Base-by-base conservation (phyloP, 495 filamentous ascomycete genomes). In the Aspergillus wentii region DNA sequence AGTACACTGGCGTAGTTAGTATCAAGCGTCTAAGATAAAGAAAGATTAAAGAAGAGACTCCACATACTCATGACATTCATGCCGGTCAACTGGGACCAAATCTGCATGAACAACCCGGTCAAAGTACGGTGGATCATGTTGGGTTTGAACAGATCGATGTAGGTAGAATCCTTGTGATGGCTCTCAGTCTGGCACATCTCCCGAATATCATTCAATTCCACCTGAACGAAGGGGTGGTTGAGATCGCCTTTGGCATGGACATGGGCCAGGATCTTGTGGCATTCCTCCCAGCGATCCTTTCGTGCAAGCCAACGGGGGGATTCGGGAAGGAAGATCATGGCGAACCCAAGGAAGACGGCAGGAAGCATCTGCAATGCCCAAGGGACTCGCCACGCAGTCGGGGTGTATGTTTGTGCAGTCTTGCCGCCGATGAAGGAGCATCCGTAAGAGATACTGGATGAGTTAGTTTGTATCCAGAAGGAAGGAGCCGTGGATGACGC, bases 51-150 rank as follows among this genome's bases (percentile, higher is more conserved):
- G 13, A 8, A 16, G 1, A n/a, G 4, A 41, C n/a, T n/a, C n/a
- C n/a, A n/a, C 46, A 5, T 38, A 49, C 46, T 86, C 83, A 89
- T 89, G 17, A 89, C 83, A 54, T 88, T 90, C 80, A 88, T 88
- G 27, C 86, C 86, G 1, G 83, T 85, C 32, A 90, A 62, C 53
- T 92, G 86, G 21, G 79, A 80, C 86, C 86, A 90, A 53, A 92
- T 84, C 61, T 90, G 86, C 1, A 72, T 81, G 50, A 84, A 87
- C 23, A 90, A 41, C 40, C 86, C 85, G 46, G 85, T 79, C 35
- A 74, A 48, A 20, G 82, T 85, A 9, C 83, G 76, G 62, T 87
- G 82, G 55, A 86, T 57, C 82, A 88, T 88, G 7, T 67, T 61
- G 0, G 80, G 79, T 22, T 62, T 71, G 60, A 92, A 72, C 6